Base-by-base conservation (phyloP, 1,284 basidiomycete species). In the Trichosporon sp. region DNA sequence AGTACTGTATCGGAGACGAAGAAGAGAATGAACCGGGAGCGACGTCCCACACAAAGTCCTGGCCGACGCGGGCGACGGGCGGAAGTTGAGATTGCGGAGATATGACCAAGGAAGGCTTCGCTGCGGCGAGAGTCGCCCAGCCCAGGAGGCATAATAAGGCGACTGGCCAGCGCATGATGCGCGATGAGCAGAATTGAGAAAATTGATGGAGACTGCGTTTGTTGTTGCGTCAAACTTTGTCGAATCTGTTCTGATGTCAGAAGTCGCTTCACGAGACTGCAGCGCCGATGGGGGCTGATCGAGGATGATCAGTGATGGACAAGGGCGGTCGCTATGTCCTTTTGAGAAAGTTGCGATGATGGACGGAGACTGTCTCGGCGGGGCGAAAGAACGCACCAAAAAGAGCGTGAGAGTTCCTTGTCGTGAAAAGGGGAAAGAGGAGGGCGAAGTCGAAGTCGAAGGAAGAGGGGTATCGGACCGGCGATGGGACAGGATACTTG, bases 21-120 rank as follows among this genome's bases (percentile, higher is more conserved):
- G 25, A 77, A 60, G 80, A 67, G 70, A 81, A 82, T 1, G 81
- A 76, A 27, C 69, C 72, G 23, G 78, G 74, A 21, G 80, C 71
- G 33, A 81, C 70, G 27, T 72, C 71, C 66, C 81, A 83, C 34
- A 71, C 65, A 70, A 77, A 83, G 14, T 67, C 63, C 27, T 67
- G 19, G 54, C 72, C 71, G 52, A 80, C 70, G 46, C 82, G 77
- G 0, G 79, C 82, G 34, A 83, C 78, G 13, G 81, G 80, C 4
- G 82, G 82, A 23, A 76, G 71, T 67, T 83, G 82, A 9, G 49
- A 54, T 27, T 54, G 49, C 14, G 49, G 49, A 29, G 49, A 27
- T n/a, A 27, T 31, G 25, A 54, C 69, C 60, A 83, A 70, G 0
- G 69, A 73, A 3, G 82, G 82, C 29, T 72, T 73, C 4, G 78